Evolutionary conservation across 345 rosid species (phyloP).

Genomic region (Aquilaria sinensis): DNA sequence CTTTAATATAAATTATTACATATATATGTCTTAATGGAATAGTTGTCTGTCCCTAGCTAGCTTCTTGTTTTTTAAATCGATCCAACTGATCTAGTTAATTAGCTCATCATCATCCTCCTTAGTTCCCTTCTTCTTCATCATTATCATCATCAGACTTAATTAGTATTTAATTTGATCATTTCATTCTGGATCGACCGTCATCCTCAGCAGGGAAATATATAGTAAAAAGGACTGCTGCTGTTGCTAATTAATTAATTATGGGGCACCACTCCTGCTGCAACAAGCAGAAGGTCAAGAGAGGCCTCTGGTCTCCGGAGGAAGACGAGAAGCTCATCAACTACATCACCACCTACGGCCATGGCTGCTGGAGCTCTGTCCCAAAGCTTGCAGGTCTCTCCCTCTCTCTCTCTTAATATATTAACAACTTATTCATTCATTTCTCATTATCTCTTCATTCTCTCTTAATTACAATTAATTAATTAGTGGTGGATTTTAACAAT

Average conservation of each 20-base stretch:
- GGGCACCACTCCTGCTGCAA: constrained; percentile 99
- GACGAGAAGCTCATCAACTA: constrained; percentile 93
- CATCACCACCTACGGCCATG: constrained; percentile 89
- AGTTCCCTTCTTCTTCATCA: neutral
- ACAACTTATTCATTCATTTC: neutral
- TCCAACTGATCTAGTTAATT: neutral
- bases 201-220: too few relatives aligned
- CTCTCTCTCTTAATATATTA: neutral
- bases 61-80: too few relatives aligned
- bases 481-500: too few relatives aligned
- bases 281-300: constrained; percentile 98
- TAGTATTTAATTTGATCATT: too few relatives aligned
- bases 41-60: too few relatives aligned
- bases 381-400: constrained; percentile 69
- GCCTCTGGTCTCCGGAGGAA: constrained; percentile 98
- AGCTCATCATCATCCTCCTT: neutral
- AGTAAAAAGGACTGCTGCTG: too few relatives aligned
- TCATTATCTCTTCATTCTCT: too few relatives aligned
- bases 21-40: neutral
- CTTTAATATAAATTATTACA: neutral
- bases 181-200: too few relatives aligned
- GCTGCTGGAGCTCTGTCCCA: constrained; percentile 99
- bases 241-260: constrained; percentile 20
- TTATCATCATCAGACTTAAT: neutral
- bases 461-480: too few relatives aligned